Base-by-base conservation (phyloP, 768 basidiomycete species). In the Chlorophyllum brunneum region DNA sequence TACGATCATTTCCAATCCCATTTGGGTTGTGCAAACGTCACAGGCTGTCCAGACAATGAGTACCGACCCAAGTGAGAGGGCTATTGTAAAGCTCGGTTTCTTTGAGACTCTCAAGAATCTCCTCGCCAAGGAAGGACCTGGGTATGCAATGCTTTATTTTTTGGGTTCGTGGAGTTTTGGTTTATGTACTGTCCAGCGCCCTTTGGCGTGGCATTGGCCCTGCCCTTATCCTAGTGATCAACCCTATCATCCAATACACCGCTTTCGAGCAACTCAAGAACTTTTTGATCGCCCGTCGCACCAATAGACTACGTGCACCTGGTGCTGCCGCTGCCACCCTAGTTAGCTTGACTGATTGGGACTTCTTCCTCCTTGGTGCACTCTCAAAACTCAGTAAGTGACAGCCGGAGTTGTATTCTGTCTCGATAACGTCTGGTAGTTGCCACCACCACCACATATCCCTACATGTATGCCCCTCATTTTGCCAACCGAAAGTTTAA, bases 211-310 rank as follows among this genome's bases (percentile, higher is more conserved):
- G 95, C 11, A 80, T 99, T 33, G 92, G 92, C 1, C 94, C 95
- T 2, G 94, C 94, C n/a, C 74, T 99, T 43, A 77, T 93, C 24
- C 77, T 98, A 39, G 95, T 98, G 58, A 81, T 92, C 56, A 99
- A 99, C 68, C 95, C 95, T 13, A 88, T 99, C 27, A 77, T 98
- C 27, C 84, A 94, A 72, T 95, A 97, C 67, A 98, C 95, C 16
- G 82, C 85, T 0, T 98, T 98, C 57, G 95, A 99, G 68, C 92
- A 97, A 64, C 74, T 98, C 61, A 97, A 95, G 76, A 97, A 95
- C 60, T 60, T 81, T 31, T 63, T 98, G 53, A 70, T 93, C 49
- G 76, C 78, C 54, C 77, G 77, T 26, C 80, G 88, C 30, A 82
- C 80, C 24, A 72, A 64, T 43, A 79, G 70, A 58, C 65, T 83